Conservation (phyloP, 176 grass and related monocot genomes). For the Poa annua region DNA sequence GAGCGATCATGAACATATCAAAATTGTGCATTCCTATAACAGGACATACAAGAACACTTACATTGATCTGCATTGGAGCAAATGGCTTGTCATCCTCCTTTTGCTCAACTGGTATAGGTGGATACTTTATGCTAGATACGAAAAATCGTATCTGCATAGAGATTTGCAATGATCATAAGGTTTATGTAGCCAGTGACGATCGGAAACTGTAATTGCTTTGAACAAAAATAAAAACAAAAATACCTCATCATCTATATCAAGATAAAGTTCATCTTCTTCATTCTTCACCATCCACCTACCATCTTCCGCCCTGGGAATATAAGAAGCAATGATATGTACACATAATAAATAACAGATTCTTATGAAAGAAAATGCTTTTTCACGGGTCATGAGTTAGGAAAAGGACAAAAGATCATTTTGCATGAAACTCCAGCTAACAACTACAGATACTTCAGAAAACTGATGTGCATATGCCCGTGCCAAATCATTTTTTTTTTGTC, state of each 20-base stretch:
- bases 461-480: background rate
- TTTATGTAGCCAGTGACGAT: background rate
- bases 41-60: slow-evolving; percentile 41
- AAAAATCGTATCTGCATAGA: slow-evolving; percentile 75
- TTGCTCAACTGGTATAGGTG: slow-evolving; percentile 80
- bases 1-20: background rate
- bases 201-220: background rate
- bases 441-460: background rate
- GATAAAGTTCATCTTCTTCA: slow-evolving; percentile 56
- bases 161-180: slow-evolving; percentile 26
- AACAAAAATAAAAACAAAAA: slow-evolving; percentile 25
- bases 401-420: background rate
- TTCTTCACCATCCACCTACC: slow-evolving; percentile 72
- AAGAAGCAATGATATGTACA: slow-evolving; percentile 27
- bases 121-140: slow-evolving; percentile 82
- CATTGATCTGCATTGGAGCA: slow-evolving; percentile 87
- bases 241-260: slow-evolving; percentile 94
- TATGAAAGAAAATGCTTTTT: slow-evolving; percentile 18
- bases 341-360: slow-evolving; percentile 17
- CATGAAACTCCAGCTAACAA: background rate
- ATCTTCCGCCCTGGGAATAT: slow-evolving; percentile 54
- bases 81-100: slow-evolving; percentile 74
- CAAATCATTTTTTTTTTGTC: background rate
- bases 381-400: background rate
- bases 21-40: background rate